A percentile compares a stretch with the other conserved stretches of the same genome.
Conservation (phyloP, 164 flowering plant genomes). For the Vitis labrusca region DNA sequence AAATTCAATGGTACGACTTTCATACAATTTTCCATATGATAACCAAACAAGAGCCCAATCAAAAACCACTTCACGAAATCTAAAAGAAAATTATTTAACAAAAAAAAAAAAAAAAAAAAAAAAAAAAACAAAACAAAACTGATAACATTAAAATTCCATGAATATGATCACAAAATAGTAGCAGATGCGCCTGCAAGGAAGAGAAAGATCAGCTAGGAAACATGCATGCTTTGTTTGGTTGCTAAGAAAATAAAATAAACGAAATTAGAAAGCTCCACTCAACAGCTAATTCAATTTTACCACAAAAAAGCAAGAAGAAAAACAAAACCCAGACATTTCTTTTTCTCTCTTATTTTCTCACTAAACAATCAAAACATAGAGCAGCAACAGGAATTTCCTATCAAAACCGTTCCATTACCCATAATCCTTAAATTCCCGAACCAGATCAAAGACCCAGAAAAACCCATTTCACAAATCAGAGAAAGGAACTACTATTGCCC, state of each 20-base stretch:
- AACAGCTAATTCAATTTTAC: too few relatives aligned
- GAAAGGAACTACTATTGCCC: background rate
- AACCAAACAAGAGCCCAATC: too few relatives aligned
- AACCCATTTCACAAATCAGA: background rate
- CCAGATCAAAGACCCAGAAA: slow-evolving; percentile 7
- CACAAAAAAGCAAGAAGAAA: background rate
- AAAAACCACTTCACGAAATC: too few relatives aligned
- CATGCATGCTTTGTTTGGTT: background rate
- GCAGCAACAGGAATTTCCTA: background rate
- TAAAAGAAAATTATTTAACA: too few relatives aligned
- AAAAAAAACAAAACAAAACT: too few relatives aligned
- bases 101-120: too few relatives aligned
- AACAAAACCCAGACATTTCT: background rate
- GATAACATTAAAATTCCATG: background rate
- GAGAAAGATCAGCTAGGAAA: background rate
- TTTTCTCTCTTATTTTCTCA: background rate
- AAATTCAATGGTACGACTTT: too few relatives aligned
- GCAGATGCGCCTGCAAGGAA: background rate
- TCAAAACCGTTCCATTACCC: background rate
- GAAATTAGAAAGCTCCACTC: background rate
- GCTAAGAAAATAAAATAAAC: background rate
- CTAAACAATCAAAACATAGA: background rate
- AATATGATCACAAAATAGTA: background rate
- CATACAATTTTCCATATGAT: too few relatives aligned
- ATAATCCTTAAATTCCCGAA: background rate